Evolutionary conservation across 2,329 filamentous ascomycete genomes (phyloP), one percentile per base, ranked within the genome.

Genomic region (Bertia moriformis): DNA sequence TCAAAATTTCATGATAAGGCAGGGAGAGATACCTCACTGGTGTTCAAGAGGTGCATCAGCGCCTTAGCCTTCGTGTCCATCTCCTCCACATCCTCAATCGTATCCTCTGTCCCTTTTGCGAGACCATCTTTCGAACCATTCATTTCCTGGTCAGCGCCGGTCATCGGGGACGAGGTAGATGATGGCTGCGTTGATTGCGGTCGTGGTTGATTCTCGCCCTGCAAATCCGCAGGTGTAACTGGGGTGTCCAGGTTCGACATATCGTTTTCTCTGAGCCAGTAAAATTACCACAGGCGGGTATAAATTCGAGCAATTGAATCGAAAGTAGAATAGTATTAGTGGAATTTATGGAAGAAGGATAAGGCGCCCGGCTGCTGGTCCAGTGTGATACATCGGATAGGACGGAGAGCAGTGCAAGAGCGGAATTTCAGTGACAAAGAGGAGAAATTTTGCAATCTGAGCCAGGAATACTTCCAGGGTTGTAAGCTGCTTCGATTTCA

Each of bases 21-120:
- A 5, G 36, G 17, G 20, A 41, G 22, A 47, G 51, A 32, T 48
- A 62, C 59, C 38, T 60, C 61, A 43, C 61, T 65, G 1, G 61
- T 63, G 40, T 63, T 61, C 27, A 65, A 45, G 19, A 65, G 43
- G 43, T 63, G 60, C 43, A 61, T 63, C 37, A 65, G 47, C 4
- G 60, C 62, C 41, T 58, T 61, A 2, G 60, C 56, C 43, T 62
- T 61, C 15, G 51, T 49, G 44, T 64, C 59, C 55, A 65, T 59
- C 4, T 51, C 59, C 39, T 62, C 59, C 2, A 46, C 47, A 41
- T 52, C 50, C 2, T 52, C 47, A 10, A 29, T n/a, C 10, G 10
- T 10, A 10, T 29, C 24, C 24, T n/a, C 24, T n/a, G 10, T 29
- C 24, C n/a, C 24, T 10, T 29, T 29, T n/a, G 24, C 24, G 10